Evolutionary conservation across 2,329 filamentous ascomycete genomes (phyloP).

Genomic region (Triangularia setosa): DNA sequence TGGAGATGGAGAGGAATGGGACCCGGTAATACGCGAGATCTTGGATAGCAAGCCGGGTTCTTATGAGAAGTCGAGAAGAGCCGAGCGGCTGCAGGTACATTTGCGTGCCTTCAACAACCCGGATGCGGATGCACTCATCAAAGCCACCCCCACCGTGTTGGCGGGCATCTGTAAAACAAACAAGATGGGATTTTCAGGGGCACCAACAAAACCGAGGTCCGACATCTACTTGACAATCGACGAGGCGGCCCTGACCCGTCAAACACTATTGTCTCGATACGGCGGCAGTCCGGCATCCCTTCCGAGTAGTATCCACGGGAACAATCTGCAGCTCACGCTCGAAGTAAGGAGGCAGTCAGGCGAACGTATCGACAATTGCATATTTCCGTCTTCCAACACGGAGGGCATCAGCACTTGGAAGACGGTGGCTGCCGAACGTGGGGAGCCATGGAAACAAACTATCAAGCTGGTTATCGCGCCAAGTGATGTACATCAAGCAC

Average conservation of each 20-base stretch:
- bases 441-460: conserved; percentile 83
- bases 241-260: conserved; percentile 72
- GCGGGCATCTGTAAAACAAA: conserved; percentile 75
- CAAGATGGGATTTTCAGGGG: conserved; percentile 91
- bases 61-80: conserved; percentile 67
- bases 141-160: conserved; percentile 80
- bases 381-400: conserved; percentile 80
- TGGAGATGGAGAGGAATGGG: conserved; percentile 63
- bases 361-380: conserved; percentile 81
- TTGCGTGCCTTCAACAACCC: conserved; percentile 72
- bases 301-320: conserved; percentile 57
- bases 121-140: conserved; percentile 77
- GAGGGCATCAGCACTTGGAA: conserved; percentile 80
- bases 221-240: conserved; percentile 92
- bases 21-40: conserved; percentile 69
- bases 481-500: conserved; percentile 74
- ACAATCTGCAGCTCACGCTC: conserved; percentile 80
- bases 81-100: conserved; percentile 75
- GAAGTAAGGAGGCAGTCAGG: conserved; percentile 79
- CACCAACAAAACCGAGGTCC: conserved; percentile 80
- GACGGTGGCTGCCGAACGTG: conserved; percentile 74
- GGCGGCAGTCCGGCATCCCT: conserved; percentile 72
- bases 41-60: conserved; percentile 68
- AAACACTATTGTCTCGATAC: conserved; percentile 64
- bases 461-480: conserved; percentile 75